Percentiles rank a stretch among this genome's conserved stretches.
These are phyloP conservation scores for Xylaria sp. DNA, from an alignment of 2,329 filamentous ascomycete species.

Conservation along the genomic window DNA sequence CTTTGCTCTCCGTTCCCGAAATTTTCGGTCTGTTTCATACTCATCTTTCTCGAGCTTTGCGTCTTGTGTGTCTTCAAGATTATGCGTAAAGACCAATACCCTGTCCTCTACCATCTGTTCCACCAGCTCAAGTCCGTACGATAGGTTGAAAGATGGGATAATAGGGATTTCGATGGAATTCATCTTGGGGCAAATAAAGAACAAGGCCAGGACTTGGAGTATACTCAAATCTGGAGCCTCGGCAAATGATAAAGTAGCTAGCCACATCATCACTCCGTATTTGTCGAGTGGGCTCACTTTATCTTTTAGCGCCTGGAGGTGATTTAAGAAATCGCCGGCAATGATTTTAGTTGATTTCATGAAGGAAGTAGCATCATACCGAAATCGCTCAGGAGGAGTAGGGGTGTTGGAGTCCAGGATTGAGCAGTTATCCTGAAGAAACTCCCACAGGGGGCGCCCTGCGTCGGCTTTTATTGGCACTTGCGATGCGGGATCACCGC, in stretches of 20 bases:
- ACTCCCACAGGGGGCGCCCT: neutral
- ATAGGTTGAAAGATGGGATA: neutral
- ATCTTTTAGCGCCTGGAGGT: slow-evolving; percentile 2
- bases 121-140: neutral
- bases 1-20: neutral
- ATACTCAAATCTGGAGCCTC: neutral
- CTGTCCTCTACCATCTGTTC: neutral
- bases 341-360: slow-evolving; percentile 1
- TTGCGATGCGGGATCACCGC: neutral
- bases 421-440: neutral
- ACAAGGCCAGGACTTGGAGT: slow-evolving; percentile 21
- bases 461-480: neutral
- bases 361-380: slow-evolving; percentile 12
- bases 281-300: neutral
- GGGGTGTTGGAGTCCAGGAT: neutral
- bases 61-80: neutral
- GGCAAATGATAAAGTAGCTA: slow-evolving; percentile 18
- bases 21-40: neutral
- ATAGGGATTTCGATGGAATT: neutral
- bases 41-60: neutral
- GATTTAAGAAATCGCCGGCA: slow-evolving; percentile 18
- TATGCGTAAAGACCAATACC: neutral
- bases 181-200: neutral
- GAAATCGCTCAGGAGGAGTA: neutral
- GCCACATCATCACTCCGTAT: slow-evolving; percentile 26